Conservation (phyloP, 371 early-diverging fungal species). For the Syncephalastrum racemosum region DNA sequence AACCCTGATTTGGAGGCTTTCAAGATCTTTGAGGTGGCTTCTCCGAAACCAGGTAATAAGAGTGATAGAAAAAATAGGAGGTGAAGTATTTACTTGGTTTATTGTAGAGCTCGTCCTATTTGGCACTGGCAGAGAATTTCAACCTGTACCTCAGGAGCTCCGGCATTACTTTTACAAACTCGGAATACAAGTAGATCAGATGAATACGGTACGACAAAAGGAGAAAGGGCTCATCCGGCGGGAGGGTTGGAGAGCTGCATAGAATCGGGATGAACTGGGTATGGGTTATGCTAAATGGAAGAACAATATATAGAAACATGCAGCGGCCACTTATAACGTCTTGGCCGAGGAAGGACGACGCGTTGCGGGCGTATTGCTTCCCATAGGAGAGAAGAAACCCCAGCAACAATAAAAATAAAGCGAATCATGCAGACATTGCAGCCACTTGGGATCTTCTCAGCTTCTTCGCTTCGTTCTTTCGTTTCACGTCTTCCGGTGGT, state of each 20-base stretch:
- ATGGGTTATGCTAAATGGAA: background rate
- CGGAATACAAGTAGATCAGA: constrained; percentile 64
- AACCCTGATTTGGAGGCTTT: constrained; percentile 33
- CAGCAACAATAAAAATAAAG: too few species aligned
- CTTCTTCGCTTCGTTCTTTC: background rate
- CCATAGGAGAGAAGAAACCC: constrained; percentile 17
- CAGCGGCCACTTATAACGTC: constrained; percentile 64
- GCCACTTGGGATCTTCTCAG: too few species aligned
- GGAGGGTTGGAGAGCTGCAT: background rate
- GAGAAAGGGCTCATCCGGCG: constrained; percentile 1
- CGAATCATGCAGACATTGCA: too few species aligned
- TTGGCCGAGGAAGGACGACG: constrained; percentile 64
- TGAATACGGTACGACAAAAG: constrained; percentile 54
- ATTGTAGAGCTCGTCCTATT: constrained; percentile 52
- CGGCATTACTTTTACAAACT: constrained; percentile 49
- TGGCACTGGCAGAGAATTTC: constrained; percentile 57
- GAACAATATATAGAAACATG: constrained; percentile 49
- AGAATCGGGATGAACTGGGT: background rate
- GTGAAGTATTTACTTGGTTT: background rate
- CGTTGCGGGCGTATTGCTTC: constrained; percentile 58
- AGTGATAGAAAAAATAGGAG: background rate
- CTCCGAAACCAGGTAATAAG: constrained; percentile 46
- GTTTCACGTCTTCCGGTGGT: constrained; percentile 10
- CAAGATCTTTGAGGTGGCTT: constrained; percentile 49
- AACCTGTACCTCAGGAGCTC: constrained; percentile 52